These are phyloP conservation scores for Cerrena zonata DNA, from an alignment of 1,284 basidiomycete species.

Conservation along the genomic window DNA sequence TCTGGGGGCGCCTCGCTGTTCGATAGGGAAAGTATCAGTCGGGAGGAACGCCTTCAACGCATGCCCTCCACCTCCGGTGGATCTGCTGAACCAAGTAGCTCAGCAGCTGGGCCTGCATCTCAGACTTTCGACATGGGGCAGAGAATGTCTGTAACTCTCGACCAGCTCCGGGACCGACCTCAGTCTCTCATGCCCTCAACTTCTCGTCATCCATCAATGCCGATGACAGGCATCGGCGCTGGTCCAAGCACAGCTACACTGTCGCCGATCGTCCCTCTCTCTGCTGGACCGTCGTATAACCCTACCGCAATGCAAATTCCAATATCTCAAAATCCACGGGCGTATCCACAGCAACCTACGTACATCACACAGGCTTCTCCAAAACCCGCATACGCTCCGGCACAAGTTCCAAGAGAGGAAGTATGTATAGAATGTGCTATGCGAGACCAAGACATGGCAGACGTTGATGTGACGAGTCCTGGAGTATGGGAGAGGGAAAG, in stretches of 20 bases:
- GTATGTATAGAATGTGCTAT: slow-evolving; percentile 97
- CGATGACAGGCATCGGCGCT: slow-evolving; percentile 34
- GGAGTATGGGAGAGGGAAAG: slow-evolving; percentile 90
- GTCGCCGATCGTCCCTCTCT: slow-evolving; percentile 42
- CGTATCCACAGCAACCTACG: slow-evolving; percentile 67
- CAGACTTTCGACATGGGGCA: slow-evolving; percentile 26
- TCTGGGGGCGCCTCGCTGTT: background rate
- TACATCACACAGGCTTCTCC: slow-evolving; percentile 58
- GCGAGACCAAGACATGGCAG: slow-evolving; percentile 97
- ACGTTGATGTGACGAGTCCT: slow-evolving; percentile 81
- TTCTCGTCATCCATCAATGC: slow-evolving; percentile 42
- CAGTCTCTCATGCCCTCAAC: slow-evolving; percentile 32
- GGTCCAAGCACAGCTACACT: slow-evolving; percentile 27
- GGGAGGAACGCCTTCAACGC: slow-evolving; percentile 9
- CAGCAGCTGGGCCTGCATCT: slow-evolving; percentile 8
- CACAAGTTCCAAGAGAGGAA: slow-evolving; percentile 60
- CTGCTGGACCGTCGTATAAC: slow-evolving; percentile 53
- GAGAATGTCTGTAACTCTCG: slow-evolving; percentile 16
- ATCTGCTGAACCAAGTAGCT: slow-evolving; percentile 3
- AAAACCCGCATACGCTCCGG: slow-evolving; percentile 53
- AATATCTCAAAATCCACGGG: slow-evolving; percentile 60
- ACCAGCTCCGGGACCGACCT: slow-evolving; percentile 19
- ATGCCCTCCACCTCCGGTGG: slow-evolving; percentile 6
- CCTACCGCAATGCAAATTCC: slow-evolving; percentile 38
- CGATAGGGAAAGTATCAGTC: background rate